These are phyloP conservation scores for Mucor ambiguus DNA, from an alignment of 371 early-diverging fungal species.

Conservation along the genomic window DNA sequence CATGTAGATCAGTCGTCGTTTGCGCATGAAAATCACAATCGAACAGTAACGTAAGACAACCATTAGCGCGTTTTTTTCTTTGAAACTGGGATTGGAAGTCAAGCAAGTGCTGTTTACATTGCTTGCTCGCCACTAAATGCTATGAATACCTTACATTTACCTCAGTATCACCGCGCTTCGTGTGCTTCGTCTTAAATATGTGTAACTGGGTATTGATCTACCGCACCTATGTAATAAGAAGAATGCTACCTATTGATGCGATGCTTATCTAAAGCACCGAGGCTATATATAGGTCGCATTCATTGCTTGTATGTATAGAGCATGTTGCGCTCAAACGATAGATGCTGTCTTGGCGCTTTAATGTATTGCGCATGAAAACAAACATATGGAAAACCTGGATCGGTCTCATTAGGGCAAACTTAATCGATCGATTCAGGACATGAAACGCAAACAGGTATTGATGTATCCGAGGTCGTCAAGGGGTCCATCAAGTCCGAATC, in stretches of 20 bases:
- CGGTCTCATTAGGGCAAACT: not conserved
- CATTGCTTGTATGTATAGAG: not conserved
- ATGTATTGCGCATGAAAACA: not conserved
- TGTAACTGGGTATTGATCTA: not conserved
- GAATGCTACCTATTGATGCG: not conserved
- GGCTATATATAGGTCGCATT: not conserved
- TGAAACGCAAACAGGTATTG: not conserved
- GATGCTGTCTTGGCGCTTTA: not conserved
- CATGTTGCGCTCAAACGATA: not conserved
- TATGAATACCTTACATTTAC: not conserved
- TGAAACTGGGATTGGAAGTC: not conserved
- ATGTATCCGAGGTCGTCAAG: not conserved
- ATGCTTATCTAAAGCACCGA: not conserved
- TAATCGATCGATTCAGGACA: slow-evolving; percentile 1
- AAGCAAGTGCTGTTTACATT: not conserved
- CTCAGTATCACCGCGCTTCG: not conserved
- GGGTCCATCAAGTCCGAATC: not conserved
- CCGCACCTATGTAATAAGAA: not conserved
- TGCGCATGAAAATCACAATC: slow-evolving; percentile 4
- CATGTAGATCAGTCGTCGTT: not conserved
- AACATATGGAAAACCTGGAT: not conserved
- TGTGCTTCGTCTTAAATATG: not conserved
- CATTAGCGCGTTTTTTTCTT: not conserved
- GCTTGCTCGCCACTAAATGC: not conserved
- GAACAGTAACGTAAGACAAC: not conserved